Percentiles rank a stretch among this genome's conserved stretches.
Evolutionary conservation across 805 yeast species (phyloP).

Genomic region (Allodekkera sacchari): DNA sequence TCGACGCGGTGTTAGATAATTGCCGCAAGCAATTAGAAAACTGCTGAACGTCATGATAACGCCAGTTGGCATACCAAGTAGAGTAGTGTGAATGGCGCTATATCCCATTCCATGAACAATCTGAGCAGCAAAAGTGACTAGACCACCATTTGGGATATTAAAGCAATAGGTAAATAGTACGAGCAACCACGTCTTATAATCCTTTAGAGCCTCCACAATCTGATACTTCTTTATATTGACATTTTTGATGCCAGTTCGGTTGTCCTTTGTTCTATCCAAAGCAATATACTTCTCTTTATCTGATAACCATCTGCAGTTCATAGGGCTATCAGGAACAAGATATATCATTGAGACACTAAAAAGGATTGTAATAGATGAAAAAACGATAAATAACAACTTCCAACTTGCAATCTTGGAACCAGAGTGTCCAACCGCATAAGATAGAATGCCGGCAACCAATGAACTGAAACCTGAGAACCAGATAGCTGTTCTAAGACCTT

Average conservation of each 20-base stretch:
- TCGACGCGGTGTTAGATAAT: too few species aligned
- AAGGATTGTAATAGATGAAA: conserved; percentile 42
- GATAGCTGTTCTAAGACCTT: conserved; percentile 17
- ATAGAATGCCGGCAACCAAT: conserved; percentile 24
- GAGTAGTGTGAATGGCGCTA: too few species aligned
- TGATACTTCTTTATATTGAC: conserved; percentile 37
- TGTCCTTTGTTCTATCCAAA: conserved; percentile 27
- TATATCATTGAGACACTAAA: conserved; percentile 25
- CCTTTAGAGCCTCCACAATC: conserved; percentile 36
- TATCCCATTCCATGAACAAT: conserved; percentile 14
- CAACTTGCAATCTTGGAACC: conserved; percentile 25
- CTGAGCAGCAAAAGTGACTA: conserved; percentile 20
- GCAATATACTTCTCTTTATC: conserved; percentile 39
- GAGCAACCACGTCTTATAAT: conserved; percentile 36
- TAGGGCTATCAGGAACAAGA: conserved; percentile 46
- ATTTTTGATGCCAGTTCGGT: conserved; percentile 29
- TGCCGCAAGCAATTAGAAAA: background rate
- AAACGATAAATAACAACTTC: conserved; percentile 41
- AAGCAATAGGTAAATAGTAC: conserved; percentile 18
- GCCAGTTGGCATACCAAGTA: background rate
- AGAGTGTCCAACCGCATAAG: conserved; percentile 18
- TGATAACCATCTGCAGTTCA: conserved; percentile 36
- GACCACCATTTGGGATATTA: conserved; percentile 24
- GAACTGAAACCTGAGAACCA: conserved; percentile 35
- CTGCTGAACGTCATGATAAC: background rate